Evolutionary conservation across 2,329 filamentous ascomycete species (phyloP), one percentile per base, ranked within the genome.

Genomic region (Triangularia setosa): DNA sequence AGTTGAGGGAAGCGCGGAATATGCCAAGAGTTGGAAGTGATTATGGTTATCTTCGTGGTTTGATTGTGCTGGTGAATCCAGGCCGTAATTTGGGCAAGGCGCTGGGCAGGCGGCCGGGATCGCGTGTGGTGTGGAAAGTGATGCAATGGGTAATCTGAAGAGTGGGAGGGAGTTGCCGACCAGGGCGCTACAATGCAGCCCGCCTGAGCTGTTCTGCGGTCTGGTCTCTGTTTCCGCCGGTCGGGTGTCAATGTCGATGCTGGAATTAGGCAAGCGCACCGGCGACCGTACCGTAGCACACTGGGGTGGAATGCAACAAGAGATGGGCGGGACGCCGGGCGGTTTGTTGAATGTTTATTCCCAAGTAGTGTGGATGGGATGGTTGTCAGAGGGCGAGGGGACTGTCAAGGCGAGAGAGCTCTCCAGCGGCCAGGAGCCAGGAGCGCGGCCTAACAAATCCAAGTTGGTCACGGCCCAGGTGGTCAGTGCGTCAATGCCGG

Each of bases 51-150:
- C 23, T 53, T 24, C 30, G 16, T 58, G 53, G 14, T 21, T 60
- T 65, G 61, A 55, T 61, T 63, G 63, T 63, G 58, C 27, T 52
- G 25, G 12, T 40, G 44, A 40, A 18, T 58, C 59, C 21, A 44
- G 64, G 66, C 21, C 44, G 64, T 48, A 11, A 62, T 67, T 65
- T 67, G 61, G 65, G 65, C 64, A 64, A 55, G 40, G 56, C 61
- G 61, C 65, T 65, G 65, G 64, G 65, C 60, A 58, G 61, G 61
- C 64, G 64, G 66, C 65, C 67, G 67, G 62, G 63, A 66, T 67
- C 65, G 65, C 67, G 68, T 66, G 67, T 61, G 64, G 62, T 64
- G 63, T 55, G 63, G 64, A 65, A 65, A 62, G 67, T 69, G 67
- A 69, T 69, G 67, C 67, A 69, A 69, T 69, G 59, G 67, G 60